These are phyloP conservation scores for Malus sylvestris DNA, from an alignment of 306 rosid species.

Conservation along the genomic window DNA sequence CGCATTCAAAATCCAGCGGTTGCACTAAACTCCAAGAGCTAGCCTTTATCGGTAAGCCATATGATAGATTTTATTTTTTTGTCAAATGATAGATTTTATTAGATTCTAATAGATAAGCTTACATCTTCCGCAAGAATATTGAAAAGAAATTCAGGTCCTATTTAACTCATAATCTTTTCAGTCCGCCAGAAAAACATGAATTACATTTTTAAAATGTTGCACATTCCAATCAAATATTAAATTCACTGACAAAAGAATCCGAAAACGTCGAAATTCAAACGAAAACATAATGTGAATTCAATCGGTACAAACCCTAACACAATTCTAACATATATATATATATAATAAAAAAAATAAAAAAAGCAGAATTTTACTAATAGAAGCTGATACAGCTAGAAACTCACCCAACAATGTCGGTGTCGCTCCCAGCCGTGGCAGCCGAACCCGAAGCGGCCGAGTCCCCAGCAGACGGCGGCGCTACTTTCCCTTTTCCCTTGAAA, in stretches of 20 bases:
- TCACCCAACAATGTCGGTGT: slow-evolving; percentile 20
- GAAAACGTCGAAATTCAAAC: background rate
- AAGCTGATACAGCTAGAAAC: background rate
- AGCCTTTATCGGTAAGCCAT: background rate
- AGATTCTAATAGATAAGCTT: too few species aligned
- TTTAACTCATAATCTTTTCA: too few species aligned
- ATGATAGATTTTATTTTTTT: too few species aligned
- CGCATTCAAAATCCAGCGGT: background rate
- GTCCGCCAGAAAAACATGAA: background rate
- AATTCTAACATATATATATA: background rate
- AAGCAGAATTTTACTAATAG: too few species aligned
- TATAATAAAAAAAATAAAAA: background rate
- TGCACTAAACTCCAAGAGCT: background rate
- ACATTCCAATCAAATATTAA: background rate
- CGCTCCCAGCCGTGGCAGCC: slow-evolving; percentile 3
- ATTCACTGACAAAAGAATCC: background rate
- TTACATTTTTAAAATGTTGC: background rate
- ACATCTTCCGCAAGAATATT: too few species aligned
- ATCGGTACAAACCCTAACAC: background rate
- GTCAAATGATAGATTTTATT: too few species aligned
- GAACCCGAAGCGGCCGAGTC: slow-evolving; percentile 9
- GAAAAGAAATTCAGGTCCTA: too few species aligned
- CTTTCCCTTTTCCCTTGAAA: slow-evolving; percentile 43
- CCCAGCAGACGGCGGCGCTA: background rate
- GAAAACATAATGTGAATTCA: background rate